Percentiles rank a stretch among this genome's conserved stretches.
Conservation (phyloP, 768 basidiomycete species). For the Tylopilus rubrobrunneus region DNA sequence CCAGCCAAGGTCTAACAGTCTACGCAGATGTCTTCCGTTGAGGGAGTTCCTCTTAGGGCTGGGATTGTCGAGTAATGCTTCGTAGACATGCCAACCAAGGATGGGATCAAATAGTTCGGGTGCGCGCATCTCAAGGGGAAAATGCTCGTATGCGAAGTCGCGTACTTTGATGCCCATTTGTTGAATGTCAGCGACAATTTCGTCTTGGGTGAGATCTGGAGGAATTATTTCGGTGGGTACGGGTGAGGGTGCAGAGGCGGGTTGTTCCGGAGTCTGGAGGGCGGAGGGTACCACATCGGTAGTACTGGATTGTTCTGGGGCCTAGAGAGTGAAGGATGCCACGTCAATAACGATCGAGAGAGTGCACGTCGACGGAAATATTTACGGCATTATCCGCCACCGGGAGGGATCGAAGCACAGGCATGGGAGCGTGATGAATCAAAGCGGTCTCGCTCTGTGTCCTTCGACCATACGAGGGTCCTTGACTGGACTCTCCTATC, state of each 20-base stretch:
- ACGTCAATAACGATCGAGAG: constrained; percentile 4
- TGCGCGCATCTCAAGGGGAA: constrained; percentile 16
- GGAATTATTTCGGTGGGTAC: constrained; percentile 33
- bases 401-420: constrained; percentile 4
- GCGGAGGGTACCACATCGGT: neutral
- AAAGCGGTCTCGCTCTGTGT: constrained; percentile 26
- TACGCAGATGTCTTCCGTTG: constrained; percentile 24
- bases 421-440: constrained; percentile 7
- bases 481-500: constrained; percentile 24
- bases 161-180: constrained; percentile 28
- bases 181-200: constrained; percentile 32
- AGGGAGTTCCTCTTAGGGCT: constrained; percentile 16
- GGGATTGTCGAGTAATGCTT: constrained; percentile 20
- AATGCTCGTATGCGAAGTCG: constrained; percentile 29
- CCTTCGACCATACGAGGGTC: constrained; percentile 18
- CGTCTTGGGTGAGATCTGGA: constrained; percentile 30
- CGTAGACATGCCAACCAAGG: constrained; percentile 30
- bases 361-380: neutral
- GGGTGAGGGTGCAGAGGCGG: constrained; percentile 27
- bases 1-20: constrained; percentile 30
- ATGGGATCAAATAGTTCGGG: constrained; percentile 31
- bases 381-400: constrained; percentile 28
- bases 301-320: constrained; percentile 4
- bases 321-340: neutral
- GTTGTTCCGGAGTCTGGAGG: constrained; percentile 9